A percentile compares a stretch with the other conserved stretches of the same genome.
Conservation (phyloP, 2,329 filamentous ascomycete species). For the Didymella segeticola region DNA sequence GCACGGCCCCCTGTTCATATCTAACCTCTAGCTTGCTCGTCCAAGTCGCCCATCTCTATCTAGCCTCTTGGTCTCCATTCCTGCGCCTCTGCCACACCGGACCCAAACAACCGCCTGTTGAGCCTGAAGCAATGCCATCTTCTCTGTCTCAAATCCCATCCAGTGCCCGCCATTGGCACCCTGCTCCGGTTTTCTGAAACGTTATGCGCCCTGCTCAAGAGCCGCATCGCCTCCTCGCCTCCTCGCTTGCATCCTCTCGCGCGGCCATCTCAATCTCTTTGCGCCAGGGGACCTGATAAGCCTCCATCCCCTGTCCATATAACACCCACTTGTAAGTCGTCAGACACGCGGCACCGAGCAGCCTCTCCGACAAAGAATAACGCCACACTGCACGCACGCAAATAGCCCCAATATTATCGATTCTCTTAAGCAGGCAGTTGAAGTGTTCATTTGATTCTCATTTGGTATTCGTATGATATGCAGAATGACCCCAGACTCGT, state of each 20-base stretch:
- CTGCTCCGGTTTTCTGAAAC: conserved; percentile 14
- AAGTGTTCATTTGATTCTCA: conserved; percentile 35
- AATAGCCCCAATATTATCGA: conserved; percentile 4
- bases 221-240: conserved; percentile 11
- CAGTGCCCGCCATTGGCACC: conserved; percentile 2
- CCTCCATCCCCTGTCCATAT: conserved; percentile 9
- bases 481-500: conserved; percentile 38
- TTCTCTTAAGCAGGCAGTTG: conserved; percentile 16
- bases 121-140: background rate
- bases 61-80: conserved; percentile 19
- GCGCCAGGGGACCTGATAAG: conserved; percentile 12
- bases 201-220: conserved; percentile 10
- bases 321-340: conserved; percentile 4
- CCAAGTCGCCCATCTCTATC: conserved; percentile 14
- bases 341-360: background rate
- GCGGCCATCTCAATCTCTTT: conserved; percentile 16
- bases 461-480: conserved; percentile 46
- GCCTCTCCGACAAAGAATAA: background rate
- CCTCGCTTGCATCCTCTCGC: conserved; percentile 5
- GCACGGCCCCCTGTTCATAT: conserved; percentile 20
- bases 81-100: conserved; percentile 7
- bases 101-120: conserved; percentile 4
- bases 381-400: conserved; percentile 13
- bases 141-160: background rate
- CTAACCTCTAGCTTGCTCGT: conserved; percentile 13